phyloP scores from a whole-genome alignment of 768 basidiomycete species.

The Lactifluus echinatus region DNA sequence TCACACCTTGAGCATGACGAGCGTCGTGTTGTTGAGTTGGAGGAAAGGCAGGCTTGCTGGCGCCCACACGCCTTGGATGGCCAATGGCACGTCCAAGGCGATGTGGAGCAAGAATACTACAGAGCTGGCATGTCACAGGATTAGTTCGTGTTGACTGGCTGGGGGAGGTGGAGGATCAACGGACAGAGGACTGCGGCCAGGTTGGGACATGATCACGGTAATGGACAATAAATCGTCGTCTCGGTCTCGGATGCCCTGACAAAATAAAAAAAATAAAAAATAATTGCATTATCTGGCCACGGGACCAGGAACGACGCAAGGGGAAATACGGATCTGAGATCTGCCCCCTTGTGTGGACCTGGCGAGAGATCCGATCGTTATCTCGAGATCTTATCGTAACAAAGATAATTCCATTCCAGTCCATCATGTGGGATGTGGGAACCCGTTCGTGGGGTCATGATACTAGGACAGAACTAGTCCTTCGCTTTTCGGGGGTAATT shows the following conservation, averaged over 20 bases:
- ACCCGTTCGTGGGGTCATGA: too few relatives aligned
- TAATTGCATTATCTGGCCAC: neutral
- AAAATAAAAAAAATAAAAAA: too few relatives aligned
- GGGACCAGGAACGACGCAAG: conserved; percentile 5
- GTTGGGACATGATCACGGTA: conserved; percentile 20
- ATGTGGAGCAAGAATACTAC: conserved; percentile 71
- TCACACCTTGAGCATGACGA: conserved; percentile 68
- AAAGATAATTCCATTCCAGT: conserved; percentile 2
- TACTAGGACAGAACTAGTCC: neutral
- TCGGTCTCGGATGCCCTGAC: too few relatives aligned
- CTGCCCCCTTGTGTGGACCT: neutral
- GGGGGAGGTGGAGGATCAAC: neutral
- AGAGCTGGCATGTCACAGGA: conserved; percentile 35
- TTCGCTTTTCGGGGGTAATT: neutral
- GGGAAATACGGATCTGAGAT: conserved; percentile 4
- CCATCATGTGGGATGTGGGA: neutral
- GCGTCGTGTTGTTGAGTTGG: conserved; percentile 73
- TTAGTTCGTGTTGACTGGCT: neutral
- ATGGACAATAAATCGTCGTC: too few relatives aligned
- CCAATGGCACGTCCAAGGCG: conserved; percentile 69
- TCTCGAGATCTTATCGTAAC: conserved; percentile 6
- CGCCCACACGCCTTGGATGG: conserved; percentile 64
- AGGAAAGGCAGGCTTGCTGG: conserved; percentile 61
- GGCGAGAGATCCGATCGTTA: conserved; percentile 7
- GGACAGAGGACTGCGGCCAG: conserved; percentile 20